phyloP scores from a whole-genome alignment of 805 yeast species.

The Starmerella potacharoeniae region DNA sequence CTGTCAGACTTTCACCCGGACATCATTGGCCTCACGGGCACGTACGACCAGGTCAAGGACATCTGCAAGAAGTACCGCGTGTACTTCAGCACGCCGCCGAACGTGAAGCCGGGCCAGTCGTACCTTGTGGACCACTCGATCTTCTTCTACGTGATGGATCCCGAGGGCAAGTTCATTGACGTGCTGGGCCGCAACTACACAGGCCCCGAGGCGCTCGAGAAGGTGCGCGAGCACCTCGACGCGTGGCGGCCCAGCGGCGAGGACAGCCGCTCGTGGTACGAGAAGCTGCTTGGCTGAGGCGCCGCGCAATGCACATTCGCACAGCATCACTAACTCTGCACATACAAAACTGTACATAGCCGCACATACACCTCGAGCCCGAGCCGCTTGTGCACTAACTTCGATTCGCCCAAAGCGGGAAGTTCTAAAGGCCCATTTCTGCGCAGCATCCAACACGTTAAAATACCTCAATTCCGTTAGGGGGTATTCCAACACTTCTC shows the following conservation, averaged over 20 bases:
- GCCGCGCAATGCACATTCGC: no score
- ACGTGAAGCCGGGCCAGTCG: conserved; percentile 90
- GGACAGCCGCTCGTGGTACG: conserved; percentile 17
- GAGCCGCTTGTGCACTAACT: no score
- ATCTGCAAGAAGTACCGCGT: conserved; percentile 86
- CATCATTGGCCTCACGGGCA: conserved; percentile 84
- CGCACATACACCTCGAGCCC: not conserved
- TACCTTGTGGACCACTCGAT: conserved; percentile 95
- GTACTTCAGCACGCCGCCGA: conserved; percentile 92
- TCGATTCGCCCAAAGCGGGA: no score
- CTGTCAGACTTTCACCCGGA: conserved; percentile 80
- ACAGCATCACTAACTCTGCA: not conserved
- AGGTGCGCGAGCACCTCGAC: conserved; percentile 62
- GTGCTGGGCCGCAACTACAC: conserved; percentile 87
- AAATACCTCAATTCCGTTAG: no score
- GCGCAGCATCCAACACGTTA: no score
- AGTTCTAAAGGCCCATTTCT: no score
- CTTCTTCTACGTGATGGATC: conserved; percentile 94
- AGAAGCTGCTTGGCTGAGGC: conserved; percentile 11
- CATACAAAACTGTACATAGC: not conserved
- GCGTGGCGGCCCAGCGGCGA: conserved; percentile 49
- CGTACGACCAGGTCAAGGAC: conserved; percentile 71
- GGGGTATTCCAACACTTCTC: no score
- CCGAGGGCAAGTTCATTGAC: conserved; percentile 93
- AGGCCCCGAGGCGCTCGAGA: conserved; percentile 62